A percentile compares a stretch with the other conserved stretches of the same genome.
phyloP scores from a whole-genome alignment of 306 rosid species.

The Medicago ruthenica region DNA sequence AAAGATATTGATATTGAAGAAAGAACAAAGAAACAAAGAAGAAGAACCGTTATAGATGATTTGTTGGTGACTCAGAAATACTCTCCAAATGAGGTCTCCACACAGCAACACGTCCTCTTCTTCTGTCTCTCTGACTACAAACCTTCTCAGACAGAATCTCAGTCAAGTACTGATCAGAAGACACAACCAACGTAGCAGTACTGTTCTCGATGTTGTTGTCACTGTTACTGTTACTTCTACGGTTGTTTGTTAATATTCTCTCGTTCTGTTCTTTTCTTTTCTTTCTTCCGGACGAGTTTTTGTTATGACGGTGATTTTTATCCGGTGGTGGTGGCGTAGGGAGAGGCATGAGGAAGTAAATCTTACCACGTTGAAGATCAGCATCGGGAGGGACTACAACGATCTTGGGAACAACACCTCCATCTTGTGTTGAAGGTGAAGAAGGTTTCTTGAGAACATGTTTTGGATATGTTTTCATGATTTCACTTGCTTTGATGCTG shows the following conservation, averaged over 20 bases:
- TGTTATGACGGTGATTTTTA: constrained; percentile 31
- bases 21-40: background rate
- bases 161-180: constrained; percentile 76
- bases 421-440: constrained; percentile 59
- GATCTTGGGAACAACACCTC: constrained; percentile 70
- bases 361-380: constrained; percentile 89
- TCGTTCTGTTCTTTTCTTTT: constrained; percentile 47
- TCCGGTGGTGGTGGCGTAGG: constrained; percentile 51
- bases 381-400: constrained; percentile 94
- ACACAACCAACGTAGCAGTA: constrained; percentile 56
- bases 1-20: background rate
- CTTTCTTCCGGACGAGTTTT: constrained; percentile 47
- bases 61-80: constrained; percentile 82
- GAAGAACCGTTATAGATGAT: constrained; percentile 46
- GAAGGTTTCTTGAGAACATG: constrained; percentile 89
- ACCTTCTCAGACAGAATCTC: constrained; percentile 88
- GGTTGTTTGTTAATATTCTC: background rate
- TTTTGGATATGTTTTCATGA: constrained; percentile 88
- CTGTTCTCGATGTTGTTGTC: constrained; percentile 17
- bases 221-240: background rate
- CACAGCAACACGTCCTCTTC: constrained; percentile 88
- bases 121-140: constrained; percentile 69
- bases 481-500: constrained; percentile 68
- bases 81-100: constrained; percentile 96
- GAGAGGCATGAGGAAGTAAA: constrained; percentile 93